phyloP scores from a whole-genome alignment of 768 basidiomycete genomes.

The Calocybe cyanea region DNA sequence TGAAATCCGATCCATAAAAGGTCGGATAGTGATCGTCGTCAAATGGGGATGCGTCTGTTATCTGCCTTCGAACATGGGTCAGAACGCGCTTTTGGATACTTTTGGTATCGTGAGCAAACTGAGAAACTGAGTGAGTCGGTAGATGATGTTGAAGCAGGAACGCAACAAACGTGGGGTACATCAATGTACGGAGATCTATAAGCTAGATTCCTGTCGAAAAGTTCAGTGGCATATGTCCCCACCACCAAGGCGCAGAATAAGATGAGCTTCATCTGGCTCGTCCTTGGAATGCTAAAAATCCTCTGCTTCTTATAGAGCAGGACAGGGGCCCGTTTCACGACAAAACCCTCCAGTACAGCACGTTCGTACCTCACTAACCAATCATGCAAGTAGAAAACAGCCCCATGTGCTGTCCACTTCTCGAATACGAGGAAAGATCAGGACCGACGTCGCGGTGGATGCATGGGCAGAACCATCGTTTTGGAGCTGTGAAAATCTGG shows the following conservation, averaged over 20 bases:
- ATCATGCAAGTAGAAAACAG: too few species aligned
- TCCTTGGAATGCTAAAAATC: neutral
- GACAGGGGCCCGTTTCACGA: too few species aligned
- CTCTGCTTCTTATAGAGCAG: too few species aligned
- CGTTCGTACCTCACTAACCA: too few species aligned
- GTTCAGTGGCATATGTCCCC: constrained; percentile 11
- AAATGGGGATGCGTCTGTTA: constrained; percentile 6
- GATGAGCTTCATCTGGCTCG: neutral
- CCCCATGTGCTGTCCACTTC: too few species aligned
- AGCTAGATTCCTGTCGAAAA: constrained; percentile 37
- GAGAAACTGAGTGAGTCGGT: constrained; percentile 46
- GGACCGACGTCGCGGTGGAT: too few species aligned
- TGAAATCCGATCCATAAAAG: constrained; percentile 8
- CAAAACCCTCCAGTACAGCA: too few species aligned
- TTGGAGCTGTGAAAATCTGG: too few species aligned
- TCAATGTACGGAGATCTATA: constrained; percentile 37
- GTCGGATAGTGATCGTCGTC: constrained; percentile 11
- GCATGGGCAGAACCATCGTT: too few species aligned
- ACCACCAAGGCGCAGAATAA: constrained; percentile 7
- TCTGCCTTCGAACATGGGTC: constrained; percentile 6
- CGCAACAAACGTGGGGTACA: constrained; percentile 25
- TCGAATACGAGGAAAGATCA: too few species aligned
- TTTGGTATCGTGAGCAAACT: constrained; percentile 3
- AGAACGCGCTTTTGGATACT: neutral
- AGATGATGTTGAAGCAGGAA: constrained; percentile 39